A percentile compares a stretch with the other conserved stretches of the same genome.
phyloP scores from a whole-genome alignment of 192 early-diverging fungal genomes.

The Backusella circina region DNA sequence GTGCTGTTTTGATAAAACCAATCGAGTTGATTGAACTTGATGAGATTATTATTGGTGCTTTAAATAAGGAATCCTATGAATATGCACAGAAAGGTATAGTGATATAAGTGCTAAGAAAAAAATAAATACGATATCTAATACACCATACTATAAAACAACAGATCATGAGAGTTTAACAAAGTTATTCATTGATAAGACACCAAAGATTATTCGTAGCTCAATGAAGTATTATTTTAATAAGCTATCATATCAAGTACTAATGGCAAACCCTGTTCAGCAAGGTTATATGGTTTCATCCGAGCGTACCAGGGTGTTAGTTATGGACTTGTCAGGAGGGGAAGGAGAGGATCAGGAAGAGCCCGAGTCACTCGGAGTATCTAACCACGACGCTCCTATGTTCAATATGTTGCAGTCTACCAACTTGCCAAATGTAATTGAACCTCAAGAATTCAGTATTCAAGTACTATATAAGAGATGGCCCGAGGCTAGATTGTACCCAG shows the following conservation, averaged over 20 bases:
- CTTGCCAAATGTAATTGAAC: constrained; percentile 9
- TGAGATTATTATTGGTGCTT: constrained; percentile 61
- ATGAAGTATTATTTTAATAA: constrained; percentile 29
- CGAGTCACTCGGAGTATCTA: not conserved
- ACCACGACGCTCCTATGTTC: not conserved
- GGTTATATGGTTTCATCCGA: constrained; percentile 45
- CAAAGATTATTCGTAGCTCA: constrained; percentile 38
- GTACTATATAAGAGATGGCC: constrained; percentile 37
- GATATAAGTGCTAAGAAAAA: not conserved
- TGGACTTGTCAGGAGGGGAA: constrained; percentile 14
- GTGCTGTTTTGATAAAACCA: constrained; percentile 24
- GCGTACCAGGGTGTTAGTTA: constrained; percentile 53
- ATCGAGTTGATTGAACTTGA: constrained; percentile 52
- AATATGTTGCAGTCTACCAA: not conserved
- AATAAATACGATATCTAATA: constrained; percentile 31
- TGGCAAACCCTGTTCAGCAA: constrained; percentile 65
- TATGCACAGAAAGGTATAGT: constrained; percentile 35
- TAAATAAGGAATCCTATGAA: constrained; percentile 48
- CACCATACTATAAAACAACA: constrained; percentile 21
- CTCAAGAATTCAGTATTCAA: constrained; percentile 27
- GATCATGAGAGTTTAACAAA: not conserved
- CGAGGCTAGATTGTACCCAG: constrained; percentile 40
- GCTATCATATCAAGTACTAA: constrained; percentile 43
- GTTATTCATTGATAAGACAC: constrained; percentile 15
- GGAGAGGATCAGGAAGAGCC: not conserved